These are phyloP conservation scores for Volvox africanus DNA, from an alignment of 139 green algal species.

Conservation along the genomic window DNA sequence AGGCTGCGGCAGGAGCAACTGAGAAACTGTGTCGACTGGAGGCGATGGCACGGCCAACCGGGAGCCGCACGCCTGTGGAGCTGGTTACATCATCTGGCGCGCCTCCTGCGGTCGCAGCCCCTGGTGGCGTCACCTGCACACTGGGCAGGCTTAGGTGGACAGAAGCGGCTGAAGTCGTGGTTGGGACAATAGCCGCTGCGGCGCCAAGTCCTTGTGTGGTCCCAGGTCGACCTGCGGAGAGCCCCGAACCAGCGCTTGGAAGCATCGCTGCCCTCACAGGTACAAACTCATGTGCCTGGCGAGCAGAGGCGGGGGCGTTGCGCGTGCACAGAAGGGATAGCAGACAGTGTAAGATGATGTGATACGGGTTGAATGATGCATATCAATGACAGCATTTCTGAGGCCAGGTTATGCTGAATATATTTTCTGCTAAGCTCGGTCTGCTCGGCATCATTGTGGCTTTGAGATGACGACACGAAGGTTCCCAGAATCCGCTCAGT, in stretches of 20 bases:
- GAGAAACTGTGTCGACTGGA: neutral
- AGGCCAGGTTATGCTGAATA: too few relatives aligned
- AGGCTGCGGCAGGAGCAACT: neutral
- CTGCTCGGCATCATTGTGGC: too few relatives aligned
- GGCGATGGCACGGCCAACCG: neutral
- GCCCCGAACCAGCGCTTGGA: neutral
- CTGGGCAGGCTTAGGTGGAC: conserved; percentile 15
- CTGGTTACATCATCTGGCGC: neutral
- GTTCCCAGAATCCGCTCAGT: too few relatives aligned
- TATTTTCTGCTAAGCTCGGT: too few relatives aligned
- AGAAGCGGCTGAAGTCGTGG: neutral
- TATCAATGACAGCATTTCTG: too few relatives aligned
- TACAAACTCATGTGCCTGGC: conserved; percentile 36
- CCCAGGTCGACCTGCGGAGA: neutral
- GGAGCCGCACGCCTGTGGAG: neutral
- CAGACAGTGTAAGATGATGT: too few relatives aligned
- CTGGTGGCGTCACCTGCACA: neutral
- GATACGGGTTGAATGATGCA: too few relatives aligned
- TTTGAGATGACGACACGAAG: too few relatives aligned
- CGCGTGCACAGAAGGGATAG: too few relatives aligned
- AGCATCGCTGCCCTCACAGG: neutral
- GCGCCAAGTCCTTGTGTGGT: neutral
- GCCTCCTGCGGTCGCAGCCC: neutral
- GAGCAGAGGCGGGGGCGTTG: neutral
- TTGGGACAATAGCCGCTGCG: neutral